These are phyloP conservation scores for Acer yangbiense DNA, from an alignment of 345 rosid genomes.

Conservation along the genomic window DNA sequence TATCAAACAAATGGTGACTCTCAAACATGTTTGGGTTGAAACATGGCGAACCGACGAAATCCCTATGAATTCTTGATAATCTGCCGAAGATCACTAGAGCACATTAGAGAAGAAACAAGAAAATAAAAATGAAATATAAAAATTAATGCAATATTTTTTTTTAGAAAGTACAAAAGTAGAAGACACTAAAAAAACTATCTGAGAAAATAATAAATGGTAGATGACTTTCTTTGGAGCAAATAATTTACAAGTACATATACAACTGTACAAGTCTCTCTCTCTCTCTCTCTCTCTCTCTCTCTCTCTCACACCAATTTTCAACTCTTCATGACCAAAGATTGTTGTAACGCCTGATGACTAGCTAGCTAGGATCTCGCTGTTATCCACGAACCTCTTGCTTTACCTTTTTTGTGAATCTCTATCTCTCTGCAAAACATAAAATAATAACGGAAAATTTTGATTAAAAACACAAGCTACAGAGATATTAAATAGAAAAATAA, in stretches of 20 bases:
- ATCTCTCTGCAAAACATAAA: constrained; percentile 1
- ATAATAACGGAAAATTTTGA: constrained; percentile 12
- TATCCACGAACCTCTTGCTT: not conserved
- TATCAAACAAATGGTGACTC: constrained; percentile 65
- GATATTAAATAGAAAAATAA: not conserved
- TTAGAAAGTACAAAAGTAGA: not conserved
- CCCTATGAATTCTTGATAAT: constrained; percentile 12
- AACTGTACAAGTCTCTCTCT: not conserved
- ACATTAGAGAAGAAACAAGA: not conserved
- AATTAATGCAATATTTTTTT: not conserved
- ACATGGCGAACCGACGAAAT: constrained; percentile 42
- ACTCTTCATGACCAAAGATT: constrained; percentile 13
- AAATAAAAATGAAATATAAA: not conserved
- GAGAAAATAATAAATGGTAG: not conserved
- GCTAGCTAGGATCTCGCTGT: constrained; percentile 18
- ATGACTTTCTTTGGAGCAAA: not conserved
- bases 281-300: not conserved
- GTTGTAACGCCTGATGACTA: constrained; percentile 24
- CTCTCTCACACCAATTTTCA: constrained; percentile 19
- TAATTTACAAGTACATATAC: not conserved
- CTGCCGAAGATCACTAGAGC: not conserved
- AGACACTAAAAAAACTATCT: too few relatives aligned
- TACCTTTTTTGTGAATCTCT: not conserved
- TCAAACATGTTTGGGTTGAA: constrained; percentile 78
- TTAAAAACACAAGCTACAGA: not conserved